Conservation (phyloP, 441 rosid genomes). For the Croton setiger region DNA sequence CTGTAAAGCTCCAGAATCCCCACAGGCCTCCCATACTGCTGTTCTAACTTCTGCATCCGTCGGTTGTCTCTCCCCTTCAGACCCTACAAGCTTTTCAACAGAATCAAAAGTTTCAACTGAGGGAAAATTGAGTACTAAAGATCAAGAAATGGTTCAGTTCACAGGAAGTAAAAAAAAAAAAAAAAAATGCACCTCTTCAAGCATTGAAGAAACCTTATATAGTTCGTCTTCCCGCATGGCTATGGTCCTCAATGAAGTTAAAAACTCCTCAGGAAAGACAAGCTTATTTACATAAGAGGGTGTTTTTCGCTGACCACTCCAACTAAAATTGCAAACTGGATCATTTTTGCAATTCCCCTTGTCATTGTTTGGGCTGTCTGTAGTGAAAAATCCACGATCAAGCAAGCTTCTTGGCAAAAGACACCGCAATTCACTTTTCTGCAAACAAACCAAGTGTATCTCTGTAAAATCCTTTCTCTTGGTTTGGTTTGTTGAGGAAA, state of each 20-base stretch:
- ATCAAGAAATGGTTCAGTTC: not conserved
- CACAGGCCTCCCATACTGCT: constrained; percentile 92
- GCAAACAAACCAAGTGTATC: constrained; percentile 25
- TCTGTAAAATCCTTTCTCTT: constrained; percentile 4
- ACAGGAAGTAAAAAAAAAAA: not conserved
- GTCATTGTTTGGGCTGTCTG: constrained; percentile 32
- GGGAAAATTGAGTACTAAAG: not conserved
- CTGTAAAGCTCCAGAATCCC: constrained; percentile 93
- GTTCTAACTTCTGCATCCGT: constrained; percentile 76
- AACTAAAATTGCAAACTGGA: constrained; percentile 55
- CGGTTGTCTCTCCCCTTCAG: constrained; percentile 61
- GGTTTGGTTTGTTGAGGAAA: not conserved
- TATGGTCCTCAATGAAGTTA: constrained; percentile 77
- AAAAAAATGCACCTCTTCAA: constrained; percentile 62
- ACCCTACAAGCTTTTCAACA: constrained; percentile 57
- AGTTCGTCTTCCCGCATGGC: constrained; percentile 76
- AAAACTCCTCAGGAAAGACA: constrained; percentile 76
- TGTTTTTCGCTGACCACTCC: constrained; percentile 82
- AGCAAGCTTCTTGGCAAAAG: constrained; percentile 70
- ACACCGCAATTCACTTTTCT: constrained; percentile 84
- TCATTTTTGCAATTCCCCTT: constrained; percentile 23
- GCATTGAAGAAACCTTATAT: constrained; percentile 60
- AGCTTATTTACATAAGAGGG: constrained; percentile 74
- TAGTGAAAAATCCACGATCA: constrained; percentile 59
- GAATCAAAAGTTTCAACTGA: constrained; percentile 14